A percentile compares a stretch with the other conserved stretches of the same genome.
Evolutionary conservation across 257 asterid genomes (phyloP).

Genomic region (Forsythia suspensa): DNA sequence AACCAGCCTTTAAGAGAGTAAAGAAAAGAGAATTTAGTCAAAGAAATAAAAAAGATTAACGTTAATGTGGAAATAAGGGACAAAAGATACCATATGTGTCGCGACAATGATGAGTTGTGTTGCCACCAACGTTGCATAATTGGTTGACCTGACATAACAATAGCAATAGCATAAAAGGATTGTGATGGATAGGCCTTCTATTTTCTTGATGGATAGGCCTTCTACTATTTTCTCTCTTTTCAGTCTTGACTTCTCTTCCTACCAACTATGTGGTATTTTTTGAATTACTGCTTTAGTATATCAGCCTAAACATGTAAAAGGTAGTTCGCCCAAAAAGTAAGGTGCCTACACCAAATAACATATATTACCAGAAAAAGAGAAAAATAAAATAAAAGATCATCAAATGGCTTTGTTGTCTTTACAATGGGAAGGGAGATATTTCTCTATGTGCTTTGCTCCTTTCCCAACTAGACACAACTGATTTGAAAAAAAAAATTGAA

Average conservation of each 20-base stretch:
- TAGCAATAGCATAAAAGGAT: conserved; percentile 23
- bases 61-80: conserved; percentile 9
- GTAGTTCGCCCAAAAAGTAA: not conserved
- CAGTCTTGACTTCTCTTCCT: not conserved
- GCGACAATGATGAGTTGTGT: conserved; percentile 83
- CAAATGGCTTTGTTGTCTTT: not conserved
- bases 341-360: conserved; percentile 12
- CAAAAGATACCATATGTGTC: conserved; percentile 73
- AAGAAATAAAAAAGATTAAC: conserved; percentile 15
- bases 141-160: conserved; percentile 71
- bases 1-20: conserved; percentile 69
- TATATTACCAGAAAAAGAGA: not conserved
- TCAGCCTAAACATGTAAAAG: not conserved
- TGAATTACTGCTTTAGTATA: not conserved
- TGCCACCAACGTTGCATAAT: conserved; percentile 88
- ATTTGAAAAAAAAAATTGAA: conserved; percentile 1
- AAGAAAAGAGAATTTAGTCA: conserved; percentile 31
- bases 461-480: conserved; percentile 8
- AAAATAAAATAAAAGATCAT: conserved; percentile 3
- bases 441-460: not conserved
- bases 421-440: conserved; percentile 9
- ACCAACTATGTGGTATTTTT: not conserved
- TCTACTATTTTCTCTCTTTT: not conserved
- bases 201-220: not conserved
- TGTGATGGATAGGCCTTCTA: conserved; percentile 3